Percentiles rank a stretch among this genome's conserved stretches.
These are phyloP conservation scores for Podaxis sp. DNA, from an alignment of 768 basidiomycete genomes.

Conservation along the genomic window DNA sequence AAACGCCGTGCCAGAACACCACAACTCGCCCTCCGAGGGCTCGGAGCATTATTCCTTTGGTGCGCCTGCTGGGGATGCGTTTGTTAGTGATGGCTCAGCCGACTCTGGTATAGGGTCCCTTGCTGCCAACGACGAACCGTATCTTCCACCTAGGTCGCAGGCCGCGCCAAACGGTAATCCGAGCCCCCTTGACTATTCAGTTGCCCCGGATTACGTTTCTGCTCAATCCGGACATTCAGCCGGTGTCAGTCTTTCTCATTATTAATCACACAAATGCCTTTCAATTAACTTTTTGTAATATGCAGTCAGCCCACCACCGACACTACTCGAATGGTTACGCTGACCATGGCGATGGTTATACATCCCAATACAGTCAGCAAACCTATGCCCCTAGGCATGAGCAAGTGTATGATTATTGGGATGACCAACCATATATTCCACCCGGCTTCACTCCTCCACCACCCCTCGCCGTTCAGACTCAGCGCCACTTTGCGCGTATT, in stretches of 20 bases:
- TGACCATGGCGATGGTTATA: neutral
- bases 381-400: neutral
- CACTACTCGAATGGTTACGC: conserved; percentile 1
- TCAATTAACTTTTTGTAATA: neutral
- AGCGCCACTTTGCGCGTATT: neutral
- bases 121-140: conserved; percentile 6
- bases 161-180: neutral
- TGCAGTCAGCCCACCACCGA: neutral
- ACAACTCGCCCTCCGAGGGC: conserved; percentile 7
- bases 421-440: conserved; percentile 3
- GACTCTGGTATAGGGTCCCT: conserved; percentile 5
- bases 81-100: conserved; percentile 6
- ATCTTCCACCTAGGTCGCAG: conserved; percentile 7
- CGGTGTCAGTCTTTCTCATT: neutral
- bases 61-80: conserved; percentile 6
- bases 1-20: conserved; percentile 14
- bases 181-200: conserved; percentile 12
- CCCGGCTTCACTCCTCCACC: conserved; percentile 2
- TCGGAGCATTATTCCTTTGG: conserved; percentile 3
- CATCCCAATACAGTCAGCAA: neutral
- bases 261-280: neutral
- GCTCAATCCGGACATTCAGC: neutral
- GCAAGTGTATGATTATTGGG: neutral
- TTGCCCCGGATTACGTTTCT: conserved; percentile 5
- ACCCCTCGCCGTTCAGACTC: neutral